Conservation (phyloP, 176 grass and related monocot species). For the Oryza australiensis region DNA sequence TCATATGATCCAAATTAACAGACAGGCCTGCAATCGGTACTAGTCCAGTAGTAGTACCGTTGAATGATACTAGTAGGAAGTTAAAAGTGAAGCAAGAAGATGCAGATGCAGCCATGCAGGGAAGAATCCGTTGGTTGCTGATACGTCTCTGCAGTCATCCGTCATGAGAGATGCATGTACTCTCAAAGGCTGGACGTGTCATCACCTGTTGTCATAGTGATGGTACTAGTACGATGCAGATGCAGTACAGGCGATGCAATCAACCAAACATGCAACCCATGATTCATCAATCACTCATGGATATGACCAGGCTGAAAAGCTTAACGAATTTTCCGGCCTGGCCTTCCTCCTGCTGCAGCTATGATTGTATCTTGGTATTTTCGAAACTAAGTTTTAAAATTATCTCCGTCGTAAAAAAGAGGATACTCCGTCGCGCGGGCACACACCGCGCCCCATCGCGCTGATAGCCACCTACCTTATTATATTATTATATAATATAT, state of each 20-base stretch:
- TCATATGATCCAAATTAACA: too few species aligned
- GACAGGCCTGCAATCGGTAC: too few species aligned
- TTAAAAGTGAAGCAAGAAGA: neutral
- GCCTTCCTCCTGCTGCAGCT: neutral
- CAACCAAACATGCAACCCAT: neutral
- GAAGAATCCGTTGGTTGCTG: neutral
- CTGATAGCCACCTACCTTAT: too few species aligned
- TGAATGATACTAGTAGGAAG: too few species aligned
- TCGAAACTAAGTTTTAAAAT: too few species aligned
- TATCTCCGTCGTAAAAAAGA: too few species aligned
- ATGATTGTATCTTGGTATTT: too few species aligned
- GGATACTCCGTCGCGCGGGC: too few species aligned
- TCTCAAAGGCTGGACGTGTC: neutral
- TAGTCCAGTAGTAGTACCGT: too few species aligned
- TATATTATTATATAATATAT: too few species aligned
- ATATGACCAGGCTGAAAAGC: neutral
- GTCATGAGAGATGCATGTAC: neutral
- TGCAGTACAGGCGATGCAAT: neutral
- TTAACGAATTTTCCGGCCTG: neutral
- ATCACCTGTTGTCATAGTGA: neutral
- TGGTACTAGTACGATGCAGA: neutral
- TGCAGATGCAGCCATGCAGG: neutral
- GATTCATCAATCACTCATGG: neutral
- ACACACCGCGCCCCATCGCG: too few species aligned
- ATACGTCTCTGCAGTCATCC: neutral